Base-by-base conservation (phyloP, 768 basidiomycete genomes). In the Multifurca ochricompacta region DNA sequence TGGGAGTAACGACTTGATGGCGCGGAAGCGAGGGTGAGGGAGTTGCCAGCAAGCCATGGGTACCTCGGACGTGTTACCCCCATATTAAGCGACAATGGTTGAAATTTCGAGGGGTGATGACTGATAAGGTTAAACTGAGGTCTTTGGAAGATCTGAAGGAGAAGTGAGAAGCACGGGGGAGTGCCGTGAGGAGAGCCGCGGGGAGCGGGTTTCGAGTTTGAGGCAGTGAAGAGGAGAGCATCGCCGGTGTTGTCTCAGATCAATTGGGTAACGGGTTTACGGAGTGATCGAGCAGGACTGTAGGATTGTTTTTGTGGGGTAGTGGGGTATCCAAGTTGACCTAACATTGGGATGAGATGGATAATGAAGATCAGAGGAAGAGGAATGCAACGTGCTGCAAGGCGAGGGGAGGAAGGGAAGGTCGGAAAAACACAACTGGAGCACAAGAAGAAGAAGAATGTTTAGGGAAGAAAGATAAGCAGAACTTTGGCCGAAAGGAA, bases 91-190 rank as follows among this genome's bases (percentile, higher is more conserved):
- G 28, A 35, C 8, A 42, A 23, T 32, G 14, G 50, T 39, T 16
- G 40, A 57, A 10, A 36, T 48, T 52, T 52, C 27, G 45, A 27
- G 55, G 16, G 50, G 34, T 48, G 18, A 34, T 18, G 32, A 42
- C 56, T 35, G 50, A 57, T 57, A 52, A 57, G 56, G 56, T 52
- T 47, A 57, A 47, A 52, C 39, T 4, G 44, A 27, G 28, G 18
- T 4, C 11, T 19, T 23, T 9, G 36, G 31, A 41, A 30, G 30
- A 52, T 47, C 44, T 46, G 32, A 34, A 23, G 9, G 16, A 28
- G 53, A 27, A 31, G 7, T 25, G n/a, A 45, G 30, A 51, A 47
- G 43, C 9, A 16, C 10, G 21, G 31, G 31, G 31, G 30, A 49
- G 28, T 10, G 25, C 55, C 44, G 50, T 44, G 49, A n/a, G n/a